Evolutionary conservation across 176 grass and related monocot species (phyloP).

Genomic region (Puya raimondii): DNA sequence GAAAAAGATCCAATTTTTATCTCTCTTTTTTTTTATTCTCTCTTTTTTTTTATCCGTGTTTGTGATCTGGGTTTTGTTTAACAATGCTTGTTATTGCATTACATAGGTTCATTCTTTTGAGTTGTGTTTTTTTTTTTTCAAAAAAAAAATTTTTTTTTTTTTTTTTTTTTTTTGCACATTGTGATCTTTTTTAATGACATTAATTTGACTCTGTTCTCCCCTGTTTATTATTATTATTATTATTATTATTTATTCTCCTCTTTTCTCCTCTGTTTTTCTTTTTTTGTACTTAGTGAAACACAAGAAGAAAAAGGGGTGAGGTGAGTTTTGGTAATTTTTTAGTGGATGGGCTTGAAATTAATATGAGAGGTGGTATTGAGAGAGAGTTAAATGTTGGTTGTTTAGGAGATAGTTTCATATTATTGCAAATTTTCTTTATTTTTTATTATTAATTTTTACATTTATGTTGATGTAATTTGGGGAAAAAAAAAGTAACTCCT

Average conservation of each 20-base stretch:
- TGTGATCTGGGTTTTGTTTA: neutral
- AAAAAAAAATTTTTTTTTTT: constrained; percentile 5
- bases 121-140: neutral
- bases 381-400: too few relatives aligned
- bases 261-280: too few relatives aligned
- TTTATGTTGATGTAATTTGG: neutral
- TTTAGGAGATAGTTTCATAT: too few relatives aligned
- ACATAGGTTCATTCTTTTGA: constrained; percentile 16
- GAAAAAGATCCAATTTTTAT: neutral
- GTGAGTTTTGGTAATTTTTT: too few relatives aligned
- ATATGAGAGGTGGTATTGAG: too few relatives aligned
- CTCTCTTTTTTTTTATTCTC: neutral
- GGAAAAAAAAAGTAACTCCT: neutral
- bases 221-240: too few relatives aligned
- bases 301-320: too few relatives aligned
- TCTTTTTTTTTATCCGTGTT: neutral
- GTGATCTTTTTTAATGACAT: neutral
- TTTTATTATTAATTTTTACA: neutral
- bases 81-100: neutral
- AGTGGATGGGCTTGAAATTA: too few relatives aligned
- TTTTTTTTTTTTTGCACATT: neutral
- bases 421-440: neutral
- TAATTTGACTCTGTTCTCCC: neutral
- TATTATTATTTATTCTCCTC: too few relatives aligned
- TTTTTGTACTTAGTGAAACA: too few relatives aligned